Evolutionary conservation across 148 eudicot genomes (phyloP).

Genomic region (Rhododendron ovatum): DNA sequence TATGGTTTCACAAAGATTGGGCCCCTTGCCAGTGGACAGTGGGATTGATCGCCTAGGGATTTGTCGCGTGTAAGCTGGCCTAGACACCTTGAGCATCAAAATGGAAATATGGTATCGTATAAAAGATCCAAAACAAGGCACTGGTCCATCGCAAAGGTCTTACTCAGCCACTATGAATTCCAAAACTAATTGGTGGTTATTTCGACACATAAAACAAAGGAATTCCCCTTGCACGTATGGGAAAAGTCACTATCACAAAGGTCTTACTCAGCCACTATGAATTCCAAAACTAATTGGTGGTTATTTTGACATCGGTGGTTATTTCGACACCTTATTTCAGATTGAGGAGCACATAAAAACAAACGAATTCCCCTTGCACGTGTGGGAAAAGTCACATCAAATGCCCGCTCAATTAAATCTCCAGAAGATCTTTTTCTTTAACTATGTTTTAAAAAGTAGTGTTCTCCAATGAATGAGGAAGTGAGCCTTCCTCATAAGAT

Average conservation of each 20-base stretch:
- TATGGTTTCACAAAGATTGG: background rate
- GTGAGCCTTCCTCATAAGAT: background rate
- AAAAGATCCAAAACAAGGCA: background rate
- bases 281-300: too few species aligned
- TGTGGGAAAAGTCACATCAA: background rate
- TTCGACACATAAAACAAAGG: background rate
- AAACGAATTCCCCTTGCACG: background rate
- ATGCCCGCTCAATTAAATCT: background rate
- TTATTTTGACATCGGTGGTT: too few species aligned
- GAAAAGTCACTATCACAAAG: too few species aligned
- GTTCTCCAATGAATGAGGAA: background rate
- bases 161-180: background rate
- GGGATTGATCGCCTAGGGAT: background rate
- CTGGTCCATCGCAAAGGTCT: background rate
- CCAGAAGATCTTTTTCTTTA: background rate
- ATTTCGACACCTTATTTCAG: too few species aligned
- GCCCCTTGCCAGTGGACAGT: background rate
- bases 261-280: too few species aligned
- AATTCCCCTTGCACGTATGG: too few species aligned
- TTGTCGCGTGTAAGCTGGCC: background rate
- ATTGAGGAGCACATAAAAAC: background rate
- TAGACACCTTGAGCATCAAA: background rate
- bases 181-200: background rate
- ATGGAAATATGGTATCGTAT: background rate
- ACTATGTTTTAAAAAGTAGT: background rate